Evolutionary conservation across 129 eudicot genomes (phyloP), one percentile per base, ranked within the genome.

Genomic region (Flaveria brownii): DNA sequence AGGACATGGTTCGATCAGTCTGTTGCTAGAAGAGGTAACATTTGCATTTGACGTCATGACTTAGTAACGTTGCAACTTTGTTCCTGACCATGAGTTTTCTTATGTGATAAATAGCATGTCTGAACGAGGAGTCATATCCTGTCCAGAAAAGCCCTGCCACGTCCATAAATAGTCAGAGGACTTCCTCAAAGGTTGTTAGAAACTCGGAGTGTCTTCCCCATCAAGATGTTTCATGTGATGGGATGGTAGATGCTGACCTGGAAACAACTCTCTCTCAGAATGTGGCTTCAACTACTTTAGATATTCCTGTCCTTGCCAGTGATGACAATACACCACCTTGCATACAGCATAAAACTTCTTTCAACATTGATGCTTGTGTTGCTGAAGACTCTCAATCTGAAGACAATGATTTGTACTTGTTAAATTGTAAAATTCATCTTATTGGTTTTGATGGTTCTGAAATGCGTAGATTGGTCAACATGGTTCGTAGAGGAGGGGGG

Each of bases 401-500:
- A 36, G 96, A 83, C 67, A 86, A 87, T 68, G 92, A 87, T 82
- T 77, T 94, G 74, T 94, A 94, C 82, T 80, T 94, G 77, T 83
- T 90, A 28, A 89, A 91, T 74, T 94, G 99, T 85, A 89, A 85
- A 86, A 87, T 94, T 70, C 80, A 75, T 46, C 82, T 94, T 79
- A 92, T 89, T 73, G 97, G 99, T 67, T 94, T 94, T 65, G 86
- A 84, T 77, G 90, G 87, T 76, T 75, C 89, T 72, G 91, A 87
- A 79, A 76, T 86, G 82, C 87, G 97, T 39, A 87, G 79, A 76
- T 84, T 91, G 79, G 97, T 94, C 78, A 87, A 80, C 86, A 87
- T 91, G 88, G 89, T 91, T 56, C 88, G 97, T 22, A 87, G 82
- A 84, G 99, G 99, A 73, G 92, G 96, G 73, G 99, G 97, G 33